Evolutionary conservation across 345 rosid species (phyloP), one percentile per base, ranked within the genome.

Genomic region (Passiflora organensis): DNA sequence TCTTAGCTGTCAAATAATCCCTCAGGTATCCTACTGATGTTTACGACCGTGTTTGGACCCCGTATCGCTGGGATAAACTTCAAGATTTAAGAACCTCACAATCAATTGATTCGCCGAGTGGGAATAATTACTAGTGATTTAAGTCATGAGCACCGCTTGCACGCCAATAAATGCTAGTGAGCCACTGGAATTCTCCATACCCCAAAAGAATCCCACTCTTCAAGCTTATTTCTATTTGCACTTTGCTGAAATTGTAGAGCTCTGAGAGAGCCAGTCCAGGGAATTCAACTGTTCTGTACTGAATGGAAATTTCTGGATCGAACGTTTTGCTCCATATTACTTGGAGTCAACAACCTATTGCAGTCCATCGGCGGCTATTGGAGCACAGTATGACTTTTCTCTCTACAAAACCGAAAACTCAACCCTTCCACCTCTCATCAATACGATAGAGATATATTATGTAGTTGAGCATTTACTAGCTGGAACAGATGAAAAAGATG

Each of bases 341-440:
- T 57, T 76, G 53, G 45, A 51, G 14, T 51, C 80, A 36, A 2
- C 52, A 23, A 68, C 81, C 0, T 0, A 54, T 6, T 65, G 15
- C 45, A 62, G 63, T 2, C 36, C 41, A 10, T 2, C 21, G 8
- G 42, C 24, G 8, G 44, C 43, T 59, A 60, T 1, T 1, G 62
- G 54, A 2, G 80, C 78, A 37, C 55, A 43, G 28, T 58, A 52
- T 16, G 15, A 51, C 32, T 76, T 68, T 34, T 28, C 58, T 25
- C 48, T 78, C 17, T 44, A 45, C 2, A 68, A 59, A 50, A 42
- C 63, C 1, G 43, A 11, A 10, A 53, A 52, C 17, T 81, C 82
- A 1, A 68, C 81, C 1, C 82, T 83, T 47, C 86, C 84, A 0
- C 86, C 85, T 21, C 51, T 75, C n/a, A 65, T 85, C 43, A 85